Conservation (phyloP, 1,284 basidiomycete species). For the Trichosporon ovoides region DNA sequence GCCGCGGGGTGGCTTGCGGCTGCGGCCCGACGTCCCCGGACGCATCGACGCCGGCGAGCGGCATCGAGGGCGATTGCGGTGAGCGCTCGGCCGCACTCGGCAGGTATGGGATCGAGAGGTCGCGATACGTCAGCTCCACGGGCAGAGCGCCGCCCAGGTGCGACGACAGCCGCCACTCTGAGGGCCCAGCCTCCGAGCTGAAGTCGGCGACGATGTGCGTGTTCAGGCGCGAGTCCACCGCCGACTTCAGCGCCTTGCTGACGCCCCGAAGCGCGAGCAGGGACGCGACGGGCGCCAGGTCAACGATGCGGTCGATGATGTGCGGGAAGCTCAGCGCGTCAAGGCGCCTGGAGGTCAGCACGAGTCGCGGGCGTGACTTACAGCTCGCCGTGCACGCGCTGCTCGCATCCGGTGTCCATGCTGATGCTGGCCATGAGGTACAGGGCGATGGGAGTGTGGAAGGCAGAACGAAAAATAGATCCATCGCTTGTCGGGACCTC, state of each 20-base stretch:
- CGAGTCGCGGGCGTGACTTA: background rate
- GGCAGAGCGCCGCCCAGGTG: background rate
- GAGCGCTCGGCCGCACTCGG: background rate
- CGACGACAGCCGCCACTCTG: background rate
- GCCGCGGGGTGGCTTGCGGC: background rate
- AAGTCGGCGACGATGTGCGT: background rate
- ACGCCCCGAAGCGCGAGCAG: slow-evolving; percentile 6
- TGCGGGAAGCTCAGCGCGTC: slow-evolving; percentile 7
- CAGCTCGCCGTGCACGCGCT: background rate
- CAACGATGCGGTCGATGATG: slow-evolving; percentile 10
- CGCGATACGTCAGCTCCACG: background rate
- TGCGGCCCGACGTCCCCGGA: background rate
- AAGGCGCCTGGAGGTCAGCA: background rate
- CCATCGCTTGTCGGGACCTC: no score
- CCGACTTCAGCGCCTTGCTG: background rate
- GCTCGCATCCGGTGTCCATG: background rate
- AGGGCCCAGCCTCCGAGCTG: background rate
- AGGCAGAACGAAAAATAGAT: background rate
- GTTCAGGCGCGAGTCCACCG: background rate
- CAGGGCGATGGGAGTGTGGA: no score
- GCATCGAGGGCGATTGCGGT: background rate
- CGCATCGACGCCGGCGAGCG: background rate
- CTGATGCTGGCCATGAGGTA: no score
- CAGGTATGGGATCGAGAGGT: background rate
- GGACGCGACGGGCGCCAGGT: background rate